phyloP scores from a whole-genome alignment of 2,329 filamentous ascomycete species.

The Volutella citrinella region DNA sequence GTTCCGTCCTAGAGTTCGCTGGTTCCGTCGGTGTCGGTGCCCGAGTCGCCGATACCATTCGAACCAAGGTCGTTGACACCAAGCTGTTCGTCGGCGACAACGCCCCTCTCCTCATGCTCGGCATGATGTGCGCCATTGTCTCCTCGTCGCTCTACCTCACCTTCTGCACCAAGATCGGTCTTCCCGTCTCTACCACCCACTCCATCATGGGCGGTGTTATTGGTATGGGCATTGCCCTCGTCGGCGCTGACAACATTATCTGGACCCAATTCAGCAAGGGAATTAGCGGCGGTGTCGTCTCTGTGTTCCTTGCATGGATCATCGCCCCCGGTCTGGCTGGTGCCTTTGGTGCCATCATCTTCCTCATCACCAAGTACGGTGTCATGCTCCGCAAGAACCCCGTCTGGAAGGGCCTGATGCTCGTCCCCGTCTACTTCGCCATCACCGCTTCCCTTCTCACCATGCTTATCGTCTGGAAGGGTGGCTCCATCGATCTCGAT shows the following conservation, averaged over 20 bases:
- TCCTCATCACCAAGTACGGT: constrained; percentile 54
- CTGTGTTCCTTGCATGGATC: constrained; percentile 60
- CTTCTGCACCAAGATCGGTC: constrained; percentile 49
- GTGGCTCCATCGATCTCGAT: constrained; percentile 44
- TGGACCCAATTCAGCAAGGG: constrained; percentile 48
- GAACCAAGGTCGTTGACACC: constrained; percentile 56
- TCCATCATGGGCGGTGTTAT: constrained; percentile 59
- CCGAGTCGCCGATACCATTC: constrained; percentile 60
- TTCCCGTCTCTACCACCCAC: constrained; percentile 61
- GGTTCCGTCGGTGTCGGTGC: constrained; percentile 60
- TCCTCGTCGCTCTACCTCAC: constrained; percentile 56
- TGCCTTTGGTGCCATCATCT: constrained; percentile 53
- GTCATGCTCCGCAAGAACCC: constrained; percentile 56
- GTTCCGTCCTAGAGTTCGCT: constrained; percentile 58
- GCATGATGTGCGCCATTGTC: constrained; percentile 55
- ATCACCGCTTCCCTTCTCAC: constrained; percentile 52
- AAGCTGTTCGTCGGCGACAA: constrained; percentile 46
- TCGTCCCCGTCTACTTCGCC: constrained; percentile 56
- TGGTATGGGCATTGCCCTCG: constrained; percentile 55
- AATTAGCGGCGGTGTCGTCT: constrained; percentile 41
- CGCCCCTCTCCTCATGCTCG: constrained; percentile 55
- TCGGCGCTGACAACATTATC: constrained; percentile 49
- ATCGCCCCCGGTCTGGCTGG: constrained; percentile 57
- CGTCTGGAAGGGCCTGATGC: constrained; percentile 48
- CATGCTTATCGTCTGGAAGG: constrained; percentile 61